Conservation (phyloP, 257 asterid genomes). For the Fraxinus cuspidata region DNA sequence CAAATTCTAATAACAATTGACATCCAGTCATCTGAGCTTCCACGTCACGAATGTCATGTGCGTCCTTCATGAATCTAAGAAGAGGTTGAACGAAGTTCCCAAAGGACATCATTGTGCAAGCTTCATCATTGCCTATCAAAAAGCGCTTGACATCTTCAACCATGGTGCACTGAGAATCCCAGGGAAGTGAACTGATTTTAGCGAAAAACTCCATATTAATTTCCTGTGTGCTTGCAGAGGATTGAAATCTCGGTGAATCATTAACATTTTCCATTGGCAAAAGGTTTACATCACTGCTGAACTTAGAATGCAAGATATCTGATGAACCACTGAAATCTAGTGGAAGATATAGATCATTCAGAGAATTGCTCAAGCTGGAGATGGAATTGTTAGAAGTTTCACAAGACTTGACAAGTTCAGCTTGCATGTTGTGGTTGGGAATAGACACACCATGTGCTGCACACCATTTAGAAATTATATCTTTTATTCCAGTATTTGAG, state of each 20-base stretch:
- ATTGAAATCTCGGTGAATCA: slow-evolving; percentile 17
- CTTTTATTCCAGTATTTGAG: slow-evolving; percentile 61
- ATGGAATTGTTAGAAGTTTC: slow-evolving; percentile 63
- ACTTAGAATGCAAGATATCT: slow-evolving; percentile 25
- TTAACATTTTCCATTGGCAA: slow-evolving; percentile 9
- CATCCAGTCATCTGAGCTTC: slow-evolving; percentile 78
- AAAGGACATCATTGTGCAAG: slow-evolving; percentile 33
- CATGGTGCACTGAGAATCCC: slow-evolving; percentile 64
- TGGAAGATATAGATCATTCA: slow-evolving; percentile 61
- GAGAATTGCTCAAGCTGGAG: slow-evolving; percentile 67
- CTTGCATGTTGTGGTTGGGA: slow-evolving; percentile 49
- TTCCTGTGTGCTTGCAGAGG: slow-evolving; percentile 22
- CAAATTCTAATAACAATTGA: slow-evolving; percentile 48
- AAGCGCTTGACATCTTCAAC: slow-evolving; percentile 48
- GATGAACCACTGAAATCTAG: slow-evolving; percentile 60
- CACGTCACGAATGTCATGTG: slow-evolving; percentile 44
- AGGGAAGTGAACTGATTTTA: slow-evolving; percentile 57
- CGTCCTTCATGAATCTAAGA: slow-evolving; percentile 63
- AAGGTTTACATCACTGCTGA: slow-evolving; percentile 21
- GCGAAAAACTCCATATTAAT: slow-evolving; percentile 37
- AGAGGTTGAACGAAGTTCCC: slow-evolving; percentile 42
- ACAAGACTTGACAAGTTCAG: slow-evolving; percentile 30
- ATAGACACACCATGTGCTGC: slow-evolving; percentile 38
- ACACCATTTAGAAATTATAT: slow-evolving; percentile 67
- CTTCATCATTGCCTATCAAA: slow-evolving; percentile 38